A percentile compares a stretch with the other conserved stretches of the same genome.
These are phyloP conservation scores for Tolypocladium ovalisporum DNA, from an alignment of 2,329 filamentous ascomycete species.

Conservation along the genomic window DNA sequence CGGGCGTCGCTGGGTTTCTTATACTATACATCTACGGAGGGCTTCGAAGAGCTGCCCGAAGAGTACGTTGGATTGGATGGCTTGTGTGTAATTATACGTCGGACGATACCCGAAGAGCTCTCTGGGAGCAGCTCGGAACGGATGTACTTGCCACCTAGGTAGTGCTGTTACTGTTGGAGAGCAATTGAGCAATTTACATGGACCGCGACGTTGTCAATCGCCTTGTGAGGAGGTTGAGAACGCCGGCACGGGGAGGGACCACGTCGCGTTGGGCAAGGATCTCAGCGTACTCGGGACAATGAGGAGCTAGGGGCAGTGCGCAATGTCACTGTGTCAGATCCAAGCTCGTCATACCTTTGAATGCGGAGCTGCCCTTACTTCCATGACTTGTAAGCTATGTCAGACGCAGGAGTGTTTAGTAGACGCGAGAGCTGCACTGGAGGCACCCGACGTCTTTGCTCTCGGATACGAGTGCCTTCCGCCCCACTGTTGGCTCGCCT, in stretches of 20 bases:
- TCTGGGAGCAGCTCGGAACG: background rate
- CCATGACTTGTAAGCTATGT: too few species aligned
- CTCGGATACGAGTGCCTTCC: too few species aligned
- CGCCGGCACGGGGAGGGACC: background rate
- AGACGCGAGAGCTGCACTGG: too few species aligned
- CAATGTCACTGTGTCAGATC: too few species aligned
- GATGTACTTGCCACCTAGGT: background rate
- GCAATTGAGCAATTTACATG: background rate
- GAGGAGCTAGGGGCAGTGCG: background rate
- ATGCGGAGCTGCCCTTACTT: too few species aligned
- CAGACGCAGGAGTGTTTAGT: too few species aligned
- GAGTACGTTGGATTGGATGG: background rate
- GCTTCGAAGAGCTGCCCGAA: background rate
- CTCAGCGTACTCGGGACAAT: background rate
- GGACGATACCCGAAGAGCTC: slow-evolving; percentile 5
- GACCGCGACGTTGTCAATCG: background rate
- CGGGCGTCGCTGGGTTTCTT: background rate
- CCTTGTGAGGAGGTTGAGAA: background rate
- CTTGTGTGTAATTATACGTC: slow-evolving; percentile 1
- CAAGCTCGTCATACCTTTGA: too few species aligned
- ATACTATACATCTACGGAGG: background rate
- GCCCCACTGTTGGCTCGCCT: too few species aligned
- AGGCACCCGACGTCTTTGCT: too few species aligned
- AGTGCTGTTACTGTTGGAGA: background rate
- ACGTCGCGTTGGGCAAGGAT: background rate